Conservation (phyloP, 371 early-diverging fungal species). For the Syncephalastrum racemosum region DNA sequence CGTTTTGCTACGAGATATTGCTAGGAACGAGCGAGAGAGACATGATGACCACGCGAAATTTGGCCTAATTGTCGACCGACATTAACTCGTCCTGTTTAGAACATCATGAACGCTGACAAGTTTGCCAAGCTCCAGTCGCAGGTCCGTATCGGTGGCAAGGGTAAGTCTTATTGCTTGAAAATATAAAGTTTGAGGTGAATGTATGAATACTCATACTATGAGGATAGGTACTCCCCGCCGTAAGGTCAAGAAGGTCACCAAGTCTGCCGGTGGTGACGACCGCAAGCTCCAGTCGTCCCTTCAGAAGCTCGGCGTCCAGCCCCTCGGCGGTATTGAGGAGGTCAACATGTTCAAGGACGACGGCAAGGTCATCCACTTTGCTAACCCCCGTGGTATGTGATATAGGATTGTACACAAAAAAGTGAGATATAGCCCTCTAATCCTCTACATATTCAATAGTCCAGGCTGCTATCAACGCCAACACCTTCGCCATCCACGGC, state of each 20-base stretch:
- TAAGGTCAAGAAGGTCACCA: constrained; percentile 72
- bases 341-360: constrained; percentile 98
- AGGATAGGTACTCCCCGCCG: constrained; percentile 92
- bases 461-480: constrained; percentile 82
- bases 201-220: background rate
- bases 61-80: too few species aligned
- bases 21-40: too few species aligned
- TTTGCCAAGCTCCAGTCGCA: constrained; percentile 91
- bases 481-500: constrained; percentile 93
- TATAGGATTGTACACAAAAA: too few species aligned
- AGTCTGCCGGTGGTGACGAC: constrained; percentile 48
- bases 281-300: constrained; percentile 86
- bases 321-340: constrained; percentile 88
- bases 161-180: constrained; percentile 20
- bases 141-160: constrained; percentile 94
- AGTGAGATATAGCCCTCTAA: background rate
- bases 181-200: too few species aligned
- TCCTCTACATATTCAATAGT: constrained; percentile 40
- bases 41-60: too few species aligned
- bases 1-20: too few species aligned
- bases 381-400: constrained; percentile 80
- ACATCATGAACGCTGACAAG: constrained; percentile 91
- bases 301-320: constrained; percentile 87
- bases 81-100: too few species aligned
- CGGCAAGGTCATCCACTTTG: constrained; percentile 93